These are phyloP conservation scores for Xenosphaeropsis pyriputrescens DNA, from an alignment of 2,329 filamentous ascomycete species.

Conservation along the genomic window DNA sequence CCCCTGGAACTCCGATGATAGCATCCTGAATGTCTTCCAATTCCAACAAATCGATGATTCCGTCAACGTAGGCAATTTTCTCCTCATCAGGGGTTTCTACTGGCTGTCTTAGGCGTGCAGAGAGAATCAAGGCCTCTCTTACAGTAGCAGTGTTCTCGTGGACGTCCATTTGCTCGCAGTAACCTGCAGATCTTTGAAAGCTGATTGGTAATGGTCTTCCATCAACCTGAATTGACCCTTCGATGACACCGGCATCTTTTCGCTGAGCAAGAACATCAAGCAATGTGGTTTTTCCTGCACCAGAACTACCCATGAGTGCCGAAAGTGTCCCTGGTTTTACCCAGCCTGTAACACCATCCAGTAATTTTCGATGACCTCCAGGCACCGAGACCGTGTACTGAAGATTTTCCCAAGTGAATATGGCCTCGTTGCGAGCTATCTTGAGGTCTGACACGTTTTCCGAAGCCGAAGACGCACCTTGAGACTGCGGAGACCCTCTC, in stretches of 20 bases:
- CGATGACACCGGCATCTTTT: slow-evolving; percentile 75
- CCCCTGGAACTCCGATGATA: slow-evolving; percentile 46
- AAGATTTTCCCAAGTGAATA: slow-evolving; percentile 52
- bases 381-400: slow-evolving; percentile 65
- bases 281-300: slow-evolving; percentile 47
- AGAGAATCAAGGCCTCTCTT: slow-evolving; percentile 77
- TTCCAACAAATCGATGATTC: slow-evolving; percentile 49
- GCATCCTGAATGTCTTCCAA: slow-evolving; percentile 54
- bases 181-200: slow-evolving; percentile 64
- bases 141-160: slow-evolving; percentile 69
- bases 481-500: slow-evolving; percentile 8
- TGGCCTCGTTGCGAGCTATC: slow-evolving; percentile 17
- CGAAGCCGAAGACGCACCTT: slow-evolving; percentile 4
- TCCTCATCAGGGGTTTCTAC: slow-evolving; percentile 54
- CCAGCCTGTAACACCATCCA: slow-evolving; percentile 53
- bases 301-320: slow-evolving; percentile 47
- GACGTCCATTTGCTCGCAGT: slow-evolving; percentile 85
- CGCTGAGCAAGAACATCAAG: slow-evolving; percentile 42
- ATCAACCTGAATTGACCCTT: slow-evolving; percentile 62
- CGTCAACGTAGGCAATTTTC: slow-evolving; percentile 76
- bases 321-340: slow-evolving; percentile 54
- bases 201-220: slow-evolving; percentile 56
- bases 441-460: slow-evolving; percentile 4
- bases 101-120: slow-evolving; percentile 76
- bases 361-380: slow-evolving; percentile 41